Conservation (phyloP, 768 basidiomycete genomes). For the Cystofilobasidium macerans region DNA sequence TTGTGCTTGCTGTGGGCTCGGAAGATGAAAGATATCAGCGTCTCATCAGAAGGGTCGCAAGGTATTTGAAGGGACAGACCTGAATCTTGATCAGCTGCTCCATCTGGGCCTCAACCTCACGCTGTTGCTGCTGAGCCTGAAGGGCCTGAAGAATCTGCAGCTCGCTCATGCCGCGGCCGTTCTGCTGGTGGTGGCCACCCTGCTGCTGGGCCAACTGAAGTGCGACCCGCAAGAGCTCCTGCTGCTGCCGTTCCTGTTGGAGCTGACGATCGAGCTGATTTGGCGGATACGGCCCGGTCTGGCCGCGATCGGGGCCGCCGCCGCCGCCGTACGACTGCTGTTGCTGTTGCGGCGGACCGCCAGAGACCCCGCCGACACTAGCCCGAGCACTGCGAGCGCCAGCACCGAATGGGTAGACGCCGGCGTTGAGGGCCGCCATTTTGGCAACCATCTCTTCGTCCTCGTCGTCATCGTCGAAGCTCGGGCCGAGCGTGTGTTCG, state of each 20-base stretch:
- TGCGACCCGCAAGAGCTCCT: conserved; percentile 20
- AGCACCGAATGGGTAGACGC: conserved; percentile 1
- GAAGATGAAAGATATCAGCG: neutral
- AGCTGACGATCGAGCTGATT: conserved; percentile 8
- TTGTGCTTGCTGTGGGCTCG: conserved; percentile 20
- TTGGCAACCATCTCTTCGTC: conserved; percentile 28
- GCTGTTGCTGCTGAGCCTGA: conserved; percentile 22
- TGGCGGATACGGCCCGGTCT: conserved; percentile 8
- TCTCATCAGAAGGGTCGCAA: neutral
- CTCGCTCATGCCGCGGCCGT: conserved; percentile 11
- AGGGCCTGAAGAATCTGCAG: conserved; percentile 25
- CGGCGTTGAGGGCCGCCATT: conserved; percentile 26
- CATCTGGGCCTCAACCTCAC: conserved; percentile 21
- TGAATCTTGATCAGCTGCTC: conserved; percentile 25
- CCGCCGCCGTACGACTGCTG: neutral
- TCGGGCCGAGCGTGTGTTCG: conserved; percentile 26
- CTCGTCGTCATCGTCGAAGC: conserved; percentile 27
- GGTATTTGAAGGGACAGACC: neutral
- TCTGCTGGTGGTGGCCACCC: neutral
- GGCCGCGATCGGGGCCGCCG: neutral
- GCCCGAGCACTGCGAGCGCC: neutral
- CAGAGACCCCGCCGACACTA: neutral
- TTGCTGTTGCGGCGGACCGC: neutral
- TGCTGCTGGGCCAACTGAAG: conserved; percentile 17
- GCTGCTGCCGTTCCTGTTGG: conserved; percentile 19